A percentile compares a stretch with the other conserved stretches of the same genome.
Evolutionary conservation across 1,284 basidiomycete genomes (phyloP).

Genomic region (Rhodotorula sp.): DNA sequence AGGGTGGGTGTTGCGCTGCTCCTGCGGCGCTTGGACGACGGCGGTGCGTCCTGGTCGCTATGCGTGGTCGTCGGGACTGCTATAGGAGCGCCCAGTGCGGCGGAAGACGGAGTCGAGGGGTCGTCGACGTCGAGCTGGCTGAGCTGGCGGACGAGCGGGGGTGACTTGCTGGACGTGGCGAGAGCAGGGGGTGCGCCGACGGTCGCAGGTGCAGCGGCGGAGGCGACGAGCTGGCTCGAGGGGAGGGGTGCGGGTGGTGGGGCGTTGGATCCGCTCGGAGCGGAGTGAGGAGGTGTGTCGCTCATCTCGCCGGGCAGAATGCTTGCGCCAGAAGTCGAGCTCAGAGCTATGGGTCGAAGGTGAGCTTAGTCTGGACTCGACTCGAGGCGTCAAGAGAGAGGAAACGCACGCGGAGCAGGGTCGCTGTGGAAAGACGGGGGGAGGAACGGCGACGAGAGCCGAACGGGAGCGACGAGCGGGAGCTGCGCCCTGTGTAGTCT

Average conservation of each 20-base stretch:
- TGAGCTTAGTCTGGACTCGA: no score
- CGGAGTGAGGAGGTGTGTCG: not conserved
- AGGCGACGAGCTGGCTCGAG: not conserved
- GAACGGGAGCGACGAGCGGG: no score
- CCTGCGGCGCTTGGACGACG: not conserved
- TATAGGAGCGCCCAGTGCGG: not conserved
- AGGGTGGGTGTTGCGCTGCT: not conserved
- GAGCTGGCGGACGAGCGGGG: not conserved
- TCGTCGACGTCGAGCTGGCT: not conserved
- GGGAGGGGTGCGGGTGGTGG: not conserved
- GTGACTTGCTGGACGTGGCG: not conserved
- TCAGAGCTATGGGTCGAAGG: no score
- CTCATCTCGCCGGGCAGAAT: not conserved
- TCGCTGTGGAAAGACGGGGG: no score
- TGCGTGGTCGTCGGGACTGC: no score
- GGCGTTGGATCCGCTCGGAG: not conserved
- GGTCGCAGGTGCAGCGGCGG: not conserved
- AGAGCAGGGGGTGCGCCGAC: not conserved
- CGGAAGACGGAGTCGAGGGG: not conserved
- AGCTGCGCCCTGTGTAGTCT: no score
- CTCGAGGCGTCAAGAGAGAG: no score
- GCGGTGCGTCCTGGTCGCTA: not conserved
- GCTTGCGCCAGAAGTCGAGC: no score
- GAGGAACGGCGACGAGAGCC: no score
- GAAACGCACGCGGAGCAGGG: no score